Percentiles rank a stretch among this genome's conserved stretches.
These are phyloP conservation scores for Naganishia sp. DNA, from an alignment of 1,284 basidiomycete genomes.

Conservation along the genomic window DNA sequence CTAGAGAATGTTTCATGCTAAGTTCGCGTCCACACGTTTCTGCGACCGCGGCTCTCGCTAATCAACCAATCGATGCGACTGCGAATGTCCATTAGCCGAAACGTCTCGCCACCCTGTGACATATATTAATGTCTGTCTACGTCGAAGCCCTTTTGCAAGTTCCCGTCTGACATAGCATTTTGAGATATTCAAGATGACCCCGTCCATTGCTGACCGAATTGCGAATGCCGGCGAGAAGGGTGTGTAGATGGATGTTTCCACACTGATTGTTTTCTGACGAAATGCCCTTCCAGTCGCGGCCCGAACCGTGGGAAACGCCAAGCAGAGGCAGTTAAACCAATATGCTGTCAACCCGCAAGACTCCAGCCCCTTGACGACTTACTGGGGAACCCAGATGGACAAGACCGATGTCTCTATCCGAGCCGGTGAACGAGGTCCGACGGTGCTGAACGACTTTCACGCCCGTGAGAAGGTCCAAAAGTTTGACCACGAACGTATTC, in stretches of 20 bases:
- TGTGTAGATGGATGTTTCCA: neutral
- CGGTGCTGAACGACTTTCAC: slow-evolving; percentile 40
- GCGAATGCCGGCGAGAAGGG: slow-evolving; percentile 29
- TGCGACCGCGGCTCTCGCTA: too few species aligned
- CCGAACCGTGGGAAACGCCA: slow-evolving; percentile 45
- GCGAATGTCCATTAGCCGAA: too few species aligned
- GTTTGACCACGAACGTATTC: slow-evolving; percentile 82
- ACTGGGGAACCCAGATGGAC: slow-evolving; percentile 48
- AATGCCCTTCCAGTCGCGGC: slow-evolving; percentile 8
- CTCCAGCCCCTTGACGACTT: slow-evolving; percentile 44
- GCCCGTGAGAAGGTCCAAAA: slow-evolving; percentile 59
- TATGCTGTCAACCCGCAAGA: slow-evolving; percentile 37
- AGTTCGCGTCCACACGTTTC: too few species aligned
- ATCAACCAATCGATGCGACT: too few species aligned
- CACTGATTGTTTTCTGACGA: neutral
- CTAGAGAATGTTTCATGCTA: too few species aligned
- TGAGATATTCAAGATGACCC: slow-evolving; percentile 12
- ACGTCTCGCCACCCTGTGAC: too few species aligned
- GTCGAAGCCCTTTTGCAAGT: neutral
- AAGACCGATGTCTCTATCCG: slow-evolving; percentile 49
- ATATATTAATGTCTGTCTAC: too few species aligned
- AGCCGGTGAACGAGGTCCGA: slow-evolving; percentile 50
- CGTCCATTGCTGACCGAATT: slow-evolving; percentile 25
- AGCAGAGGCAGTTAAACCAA: slow-evolving; percentile 45
- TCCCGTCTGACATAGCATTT: too few species aligned